phyloP scores from a whole-genome alignment of 2,329 filamentous ascomycete species.

The Stagonosporopsis vannaccii region DNA sequence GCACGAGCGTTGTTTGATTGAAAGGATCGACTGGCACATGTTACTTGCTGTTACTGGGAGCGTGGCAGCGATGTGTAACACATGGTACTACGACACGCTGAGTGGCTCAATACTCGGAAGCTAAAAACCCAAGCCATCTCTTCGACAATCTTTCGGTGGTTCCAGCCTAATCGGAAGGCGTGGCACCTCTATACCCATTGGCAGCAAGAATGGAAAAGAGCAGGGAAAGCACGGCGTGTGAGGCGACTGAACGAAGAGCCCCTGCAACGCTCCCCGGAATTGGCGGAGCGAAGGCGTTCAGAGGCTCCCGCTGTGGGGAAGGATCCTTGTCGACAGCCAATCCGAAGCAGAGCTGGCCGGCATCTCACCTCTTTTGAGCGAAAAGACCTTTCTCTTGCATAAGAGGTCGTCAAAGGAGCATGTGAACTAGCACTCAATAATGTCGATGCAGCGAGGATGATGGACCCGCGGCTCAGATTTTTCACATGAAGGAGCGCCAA shows the following conservation, averaged over 20 bases:
- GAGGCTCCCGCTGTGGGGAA: conserved; percentile 18
- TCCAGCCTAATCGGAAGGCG: conserved; percentile 14
- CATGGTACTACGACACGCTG: conserved; percentile 16
- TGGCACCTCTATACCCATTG: conserved; percentile 12
- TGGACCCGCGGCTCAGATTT: conserved; percentile 18
- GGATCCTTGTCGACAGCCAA: conserved; percentile 23
- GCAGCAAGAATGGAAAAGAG: conserved; percentile 18
- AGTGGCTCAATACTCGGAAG: conserved; percentile 21
- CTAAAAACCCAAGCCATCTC: conserved; percentile 13
- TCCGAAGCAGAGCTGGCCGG: conserved; percentile 23
- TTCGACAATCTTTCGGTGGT: conserved; percentile 17
- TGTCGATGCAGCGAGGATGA: conserved; percentile 16
- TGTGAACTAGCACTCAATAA: conserved; percentile 26
- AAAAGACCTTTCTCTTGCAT: conserved; percentile 24
- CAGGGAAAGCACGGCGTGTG: conserved; percentile 9
- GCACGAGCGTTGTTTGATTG: conserved; percentile 19
- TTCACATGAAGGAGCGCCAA: conserved; percentile 32
- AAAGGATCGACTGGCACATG: conserved; percentile 30
- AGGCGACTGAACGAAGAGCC: conserved; percentile 9
- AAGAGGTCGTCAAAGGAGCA: conserved; percentile 21
- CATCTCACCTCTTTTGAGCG: conserved; percentile 22
- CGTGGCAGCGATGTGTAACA: conserved; percentile 12
- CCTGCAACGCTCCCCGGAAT: conserved; percentile 16
- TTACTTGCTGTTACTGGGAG: conserved; percentile 13
- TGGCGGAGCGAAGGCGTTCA: conserved; percentile 8